Conservation (phyloP, 305 asterid species). For the Lippia alba region DNA sequence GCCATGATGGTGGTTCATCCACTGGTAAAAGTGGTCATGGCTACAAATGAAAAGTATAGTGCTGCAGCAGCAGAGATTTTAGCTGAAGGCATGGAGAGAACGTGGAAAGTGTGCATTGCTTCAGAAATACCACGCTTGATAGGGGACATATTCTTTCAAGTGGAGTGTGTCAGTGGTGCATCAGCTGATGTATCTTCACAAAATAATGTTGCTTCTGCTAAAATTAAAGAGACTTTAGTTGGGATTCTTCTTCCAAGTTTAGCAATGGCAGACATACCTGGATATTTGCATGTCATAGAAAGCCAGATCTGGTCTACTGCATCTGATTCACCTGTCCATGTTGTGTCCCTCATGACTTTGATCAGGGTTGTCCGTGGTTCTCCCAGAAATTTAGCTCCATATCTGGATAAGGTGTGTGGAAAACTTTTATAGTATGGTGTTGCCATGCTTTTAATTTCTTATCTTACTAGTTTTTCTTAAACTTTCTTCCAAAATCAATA, state of each 20-base stretch:
- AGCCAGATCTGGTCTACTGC: slow-evolving; percentile 99
- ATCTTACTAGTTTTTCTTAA: slow-evolving; percentile 18
- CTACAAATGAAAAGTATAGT: slow-evolving; percentile 89
- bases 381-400: slow-evolving; percentile 84
- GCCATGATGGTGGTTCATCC: slow-evolving; percentile 71
- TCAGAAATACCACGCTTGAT: slow-evolving; percentile 83
- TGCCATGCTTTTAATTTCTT: slow-evolving; percentile 10
- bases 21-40: slow-evolving; percentile 82
- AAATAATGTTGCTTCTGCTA: slow-evolving; percentile 54
- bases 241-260: slow-evolving; percentile 92
- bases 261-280: slow-evolving; percentile 90
- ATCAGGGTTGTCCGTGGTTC: slow-evolving; percentile 87
- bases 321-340: slow-evolving; percentile 98
- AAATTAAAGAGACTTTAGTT: slow-evolving; percentile 72
- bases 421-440: slow-evolving; percentile 30
- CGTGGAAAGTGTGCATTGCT: slow-evolving; percentile 80
- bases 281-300: slow-evolving; percentile 86
- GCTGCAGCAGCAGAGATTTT: slow-evolving; percentile 93
- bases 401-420: slow-evolving; percentile 92
- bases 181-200: slow-evolving; percentile 50
- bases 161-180: slow-evolving; percentile 87
- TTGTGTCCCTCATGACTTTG: slow-evolving; percentile 83
- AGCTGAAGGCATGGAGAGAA: slow-evolving; percentile 98
- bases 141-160: slow-evolving; percentile 92
- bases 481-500: slow-evolving; percentile 17